Base-by-base conservation (phyloP, 164 flowering plant genomes). In the Warburgia ugandensis region DNA sequence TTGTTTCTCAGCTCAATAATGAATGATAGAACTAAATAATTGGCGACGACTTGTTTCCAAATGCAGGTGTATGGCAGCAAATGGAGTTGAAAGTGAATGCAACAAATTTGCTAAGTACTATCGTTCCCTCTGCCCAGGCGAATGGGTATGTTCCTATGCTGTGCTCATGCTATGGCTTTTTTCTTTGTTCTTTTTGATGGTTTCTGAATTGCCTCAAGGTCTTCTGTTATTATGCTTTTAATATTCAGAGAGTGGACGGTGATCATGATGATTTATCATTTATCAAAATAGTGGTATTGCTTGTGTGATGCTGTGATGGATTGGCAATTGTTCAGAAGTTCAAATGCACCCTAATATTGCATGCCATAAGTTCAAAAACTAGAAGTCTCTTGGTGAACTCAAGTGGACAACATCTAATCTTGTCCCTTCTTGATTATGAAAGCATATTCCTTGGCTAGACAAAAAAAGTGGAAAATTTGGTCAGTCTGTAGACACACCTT, bases 91-190 rank as follows among this genome's bases (percentile, higher is more conserved):
- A 29, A 63, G 67, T 70, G 94, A 83, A 37, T 91, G 97, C 59
- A 70, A 58, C 3, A 81, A 69, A 63, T 91, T 91, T 63, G 96
- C 96, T 3, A 71, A 70, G 59, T 90, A 75, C 59, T 90, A 90
- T 55, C 88, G 95, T 40, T 55, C 97, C 16, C 86, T 90, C 38
- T 90, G 97, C 72, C 97, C 97, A 5, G 87, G 92, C 31, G 97
- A 87, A 79, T 91, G 97, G 96, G 97, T 91, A 47, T 72, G 95
- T 66, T 4, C 22, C 52, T 48, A 21, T 17, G 8, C 10, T 20
- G 7, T 16, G 10, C 21, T 41, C 17, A 16, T 14, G 1, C 2
- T n/a, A n/a, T n/a, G n/a, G n/a, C n/a, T n/a, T n/a, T n/a, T n/a
- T n/a, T n/a, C n/a, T n/a, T n/a, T 38, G 41, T 14, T 17, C 17